These are phyloP conservation scores for Emydomyces testavorans DNA, from an alignment of 2,329 filamentous ascomycete species.

Conservation along the genomic window DNA sequence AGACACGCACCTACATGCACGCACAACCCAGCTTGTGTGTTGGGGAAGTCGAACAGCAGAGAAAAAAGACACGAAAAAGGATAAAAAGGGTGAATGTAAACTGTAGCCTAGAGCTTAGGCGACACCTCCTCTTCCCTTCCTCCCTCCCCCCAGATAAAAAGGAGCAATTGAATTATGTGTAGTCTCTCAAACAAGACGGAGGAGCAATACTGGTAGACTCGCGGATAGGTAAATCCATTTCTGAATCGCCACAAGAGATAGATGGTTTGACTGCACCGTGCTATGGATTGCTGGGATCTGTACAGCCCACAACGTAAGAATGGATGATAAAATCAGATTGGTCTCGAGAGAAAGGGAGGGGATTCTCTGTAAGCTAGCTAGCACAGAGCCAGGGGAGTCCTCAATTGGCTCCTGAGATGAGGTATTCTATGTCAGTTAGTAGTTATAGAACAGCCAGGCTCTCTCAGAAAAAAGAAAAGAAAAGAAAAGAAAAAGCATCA, in stretches of 20 bases:
- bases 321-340: no score
- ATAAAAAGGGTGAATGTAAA: not conserved
- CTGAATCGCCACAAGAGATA: not conserved
- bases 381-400: no score
- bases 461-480: no score
- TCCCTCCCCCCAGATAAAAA: not conserved
- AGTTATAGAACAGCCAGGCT: no score
- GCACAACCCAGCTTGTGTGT: not conserved
- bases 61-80: not conserved
- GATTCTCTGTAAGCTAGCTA: no score
- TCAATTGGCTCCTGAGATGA: no score
- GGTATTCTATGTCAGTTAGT: no score
- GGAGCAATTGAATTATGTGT: not conserved
- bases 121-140: not conserved
- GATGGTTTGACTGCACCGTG: not conserved
- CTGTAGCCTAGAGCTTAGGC: not conserved
- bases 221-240: not conserved
- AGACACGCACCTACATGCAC: conserved; percentile 4
- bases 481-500: no score
- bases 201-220: not conserved
- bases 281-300: not conserved
- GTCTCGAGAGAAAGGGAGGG: no score
- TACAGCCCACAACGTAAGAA: no score
- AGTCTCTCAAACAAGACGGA: not conserved
- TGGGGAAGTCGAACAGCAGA: no score